Percentiles rank a stretch among this genome's conserved stretches.
Conservation (phyloP, 352 stramenopile genomes). For the Phytophthora crassamura region DNA sequence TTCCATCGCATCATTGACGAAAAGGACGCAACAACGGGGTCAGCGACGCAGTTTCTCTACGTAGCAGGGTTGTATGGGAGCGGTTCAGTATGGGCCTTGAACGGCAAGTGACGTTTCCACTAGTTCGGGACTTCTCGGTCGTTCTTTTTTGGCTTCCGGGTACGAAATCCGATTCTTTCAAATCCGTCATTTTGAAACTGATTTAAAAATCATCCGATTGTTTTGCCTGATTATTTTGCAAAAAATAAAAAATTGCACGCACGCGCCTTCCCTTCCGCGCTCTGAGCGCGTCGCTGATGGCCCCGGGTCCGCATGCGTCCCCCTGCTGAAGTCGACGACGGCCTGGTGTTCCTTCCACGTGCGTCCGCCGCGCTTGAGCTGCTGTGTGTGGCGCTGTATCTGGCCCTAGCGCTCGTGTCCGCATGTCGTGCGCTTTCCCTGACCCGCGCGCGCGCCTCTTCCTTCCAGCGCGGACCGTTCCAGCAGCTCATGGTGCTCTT, state of each 20-base stretch:
- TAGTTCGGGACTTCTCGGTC: too few species aligned
- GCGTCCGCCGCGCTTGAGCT: constrained; percentile 53
- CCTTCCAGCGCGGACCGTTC: constrained; percentile 67
- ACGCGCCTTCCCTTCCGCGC: not conserved
- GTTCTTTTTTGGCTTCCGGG: too few species aligned
- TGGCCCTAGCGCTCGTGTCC: constrained; percentile 60
- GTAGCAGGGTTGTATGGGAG: constrained; percentile 67
- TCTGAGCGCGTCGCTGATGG: too few species aligned
- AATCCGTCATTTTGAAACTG: too few species aligned
- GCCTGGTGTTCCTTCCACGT: constrained; percentile 67
- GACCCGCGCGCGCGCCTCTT: constrained; percentile 29
- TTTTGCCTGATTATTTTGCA: too few species aligned
- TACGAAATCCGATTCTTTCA: too few species aligned
- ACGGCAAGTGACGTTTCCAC: too few species aligned
- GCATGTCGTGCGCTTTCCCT: constrained; percentile 53
- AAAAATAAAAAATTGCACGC: too few species aligned
- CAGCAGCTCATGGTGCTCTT: constrained; percentile 76
- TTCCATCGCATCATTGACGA: constrained; percentile 64
- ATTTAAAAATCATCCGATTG: too few species aligned
- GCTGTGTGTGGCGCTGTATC: constrained; percentile 69
- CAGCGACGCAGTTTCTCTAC: constrained; percentile 49
- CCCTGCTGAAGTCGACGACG: constrained; percentile 28
- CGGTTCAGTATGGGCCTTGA: too few species aligned
- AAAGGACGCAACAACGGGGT: constrained; percentile 20
- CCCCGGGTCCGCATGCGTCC: not conserved